Base-by-base conservation (phyloP, 2,329 filamentous ascomycete genomes). In the Colletotrichum ledebouriae region DNA sequence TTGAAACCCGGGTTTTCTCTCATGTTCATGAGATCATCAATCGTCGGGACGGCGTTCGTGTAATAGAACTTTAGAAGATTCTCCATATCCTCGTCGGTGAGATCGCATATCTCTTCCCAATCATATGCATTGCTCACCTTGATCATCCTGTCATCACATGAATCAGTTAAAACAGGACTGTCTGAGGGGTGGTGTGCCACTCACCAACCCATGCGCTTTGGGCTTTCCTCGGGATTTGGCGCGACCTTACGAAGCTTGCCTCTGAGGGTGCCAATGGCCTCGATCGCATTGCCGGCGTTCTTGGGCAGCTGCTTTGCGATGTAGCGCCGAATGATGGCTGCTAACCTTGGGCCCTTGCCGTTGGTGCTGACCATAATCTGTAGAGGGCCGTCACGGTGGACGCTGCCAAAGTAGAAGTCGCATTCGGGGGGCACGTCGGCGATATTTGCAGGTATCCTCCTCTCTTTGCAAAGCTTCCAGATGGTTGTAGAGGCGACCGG, bases 311-410 rank as follows among this genome's bases (percentile, higher is more conserved):
- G 85, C 20, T 84, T 86, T 17, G 94, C 94, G 72, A 99, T 97
- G 76, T 92, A 89, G 76, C 91, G 87, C 61, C 95, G 85, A 58
- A 99, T 92, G 55, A 94, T 90, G 73, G 93, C 95, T 10, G 96
- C 96, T 71, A 99, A 82, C 76, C 95, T 90, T 0, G 96, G 96
- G 0, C 96, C 96, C 77, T 97, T 98, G 59, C 96, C 96, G 78
- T 98, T 99, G 41, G 96, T 99, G 82, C 93, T 97, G 73, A 99
- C 95, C 96, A 99, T 99, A 75, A 99, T 91, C 83, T 99, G 96
- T 69, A 99, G 81, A 6, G 96, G 96, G 0, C 96, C 96, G 78
- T 99, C 96, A 58, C 96, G 91, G 81, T 99, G 93, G 44, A 98
- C 91, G 77, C 92, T 96, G 71, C 96, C 96, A 82, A 99, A 99